A percentile compares a stretch with the other conserved stretches of the same genome.
These are phyloP conservation scores for Neurospora sp. DNA, from an alignment of 495 filamentous ascomycete genomes.

Conservation along the genomic window DNA sequence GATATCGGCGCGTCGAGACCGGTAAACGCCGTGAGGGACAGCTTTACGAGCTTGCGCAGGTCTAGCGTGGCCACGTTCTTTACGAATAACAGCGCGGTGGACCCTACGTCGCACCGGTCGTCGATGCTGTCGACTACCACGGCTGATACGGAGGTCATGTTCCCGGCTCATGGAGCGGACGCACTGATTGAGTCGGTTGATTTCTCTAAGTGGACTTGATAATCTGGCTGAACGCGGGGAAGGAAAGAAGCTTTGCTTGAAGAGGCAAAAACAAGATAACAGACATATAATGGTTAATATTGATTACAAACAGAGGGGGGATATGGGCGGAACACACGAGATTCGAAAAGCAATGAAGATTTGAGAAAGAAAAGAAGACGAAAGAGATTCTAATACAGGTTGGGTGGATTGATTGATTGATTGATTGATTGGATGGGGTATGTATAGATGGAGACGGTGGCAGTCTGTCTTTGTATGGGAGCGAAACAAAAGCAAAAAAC, in stretches of 20 bases:
- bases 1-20: constrained; percentile 20
- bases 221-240: not conserved
- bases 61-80: constrained; percentile 48
- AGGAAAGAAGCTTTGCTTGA: too few species aligned
- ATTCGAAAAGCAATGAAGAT: not conserved
- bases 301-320: not conserved
- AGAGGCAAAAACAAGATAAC: not conserved
- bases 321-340: not conserved
- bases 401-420: not conserved
- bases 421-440: not conserved
- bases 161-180: constrained; percentile 29
- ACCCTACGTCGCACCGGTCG: constrained; percentile 40
- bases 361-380: not conserved
- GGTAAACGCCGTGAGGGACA: constrained; percentile 37
- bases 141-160: constrained; percentile 36
- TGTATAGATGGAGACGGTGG: not conserved
- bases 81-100: constrained; percentile 33
- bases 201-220: constrained; percentile 50
- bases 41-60: constrained; percentile 38
- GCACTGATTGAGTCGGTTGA: constrained; percentile 45
- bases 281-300: not conserved
- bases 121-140: constrained; percentile 39
- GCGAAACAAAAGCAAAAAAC: not conserved
- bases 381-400: not conserved
- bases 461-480: not conserved